Base-by-base conservation (phyloP, 78 protist genomes). In the Diacronema lutheri region DNA sequence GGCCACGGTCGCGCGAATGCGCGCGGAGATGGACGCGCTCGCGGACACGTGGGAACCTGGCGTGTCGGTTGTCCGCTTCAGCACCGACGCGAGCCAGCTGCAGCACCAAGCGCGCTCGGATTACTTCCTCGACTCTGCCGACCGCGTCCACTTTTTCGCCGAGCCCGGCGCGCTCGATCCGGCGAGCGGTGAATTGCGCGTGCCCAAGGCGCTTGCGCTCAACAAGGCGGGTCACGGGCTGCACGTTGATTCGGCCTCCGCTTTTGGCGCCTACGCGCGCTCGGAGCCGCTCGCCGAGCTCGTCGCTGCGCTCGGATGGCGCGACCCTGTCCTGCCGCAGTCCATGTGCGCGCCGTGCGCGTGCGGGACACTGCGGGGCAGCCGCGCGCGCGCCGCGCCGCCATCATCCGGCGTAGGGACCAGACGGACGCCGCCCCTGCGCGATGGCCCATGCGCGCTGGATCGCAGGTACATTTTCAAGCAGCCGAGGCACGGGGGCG, bases 401-500 rank as follows among this genome's bases (percentile, higher is more conserved):
- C n/a, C n/a, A n/a, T n/a, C n/a, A n/a, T n/a, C n/a, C n/a, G n/a
- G n/a, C n/a, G n/a, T n/a, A n/a, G n/a, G n/a, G n/a, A n/a, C n/a
- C n/a, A n/a, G n/a, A n/a, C n/a, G n/a, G n/a, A n/a, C n/a, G n/a
- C n/a, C n/a, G n/a, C n/a, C n/a, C n/a, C n/a, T n/a, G n/a, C n/a
- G n/a, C n/a, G n/a, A n/a, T n/a, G n/a, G n/a, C n/a, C n/a, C n/a
- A n/a, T n/a, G n/a, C n/a, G n/a, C n/a, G n/a, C n/a, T n/a, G n/a
- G n/a, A n/a, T n/a, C n/a, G n/a, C n/a, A n/a, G n/a, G n/a, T 84
- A 68, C 57, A 84, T 84, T 56, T 84, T 46, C 80, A 84, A 84
- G 80, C 60, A 68, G 40, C 26, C 60, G 62, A 31, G n/a, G 14
- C 2, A 68, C 44, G 87, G 87, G 26, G 90, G 7, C 12, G 71